Evolutionary conservation across 352 stramenopile genomes (phyloP), one percentile per base, ranked within the genome.

Genomic region (Pythium periplocum): DNA sequence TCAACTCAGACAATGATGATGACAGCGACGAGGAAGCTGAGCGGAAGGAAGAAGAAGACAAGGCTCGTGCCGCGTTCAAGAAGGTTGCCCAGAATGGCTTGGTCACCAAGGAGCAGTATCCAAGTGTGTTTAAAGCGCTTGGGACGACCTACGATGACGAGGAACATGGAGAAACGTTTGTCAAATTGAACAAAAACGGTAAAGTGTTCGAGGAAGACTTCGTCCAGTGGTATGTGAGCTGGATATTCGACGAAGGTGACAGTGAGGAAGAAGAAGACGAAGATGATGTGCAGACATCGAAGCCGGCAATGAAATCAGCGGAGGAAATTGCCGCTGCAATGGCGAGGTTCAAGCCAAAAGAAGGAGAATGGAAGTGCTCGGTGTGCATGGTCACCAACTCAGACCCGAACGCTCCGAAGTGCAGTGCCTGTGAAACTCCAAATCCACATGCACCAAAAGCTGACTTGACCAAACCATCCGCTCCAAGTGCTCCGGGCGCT

Each of bases 1-100:
- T 90, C 33, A 69, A 69, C 0, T 48, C 74, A 8, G 75, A 52
- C 0, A 68, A 83, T 31, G 61, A 51, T 6, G 78, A 87, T 31
- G 75, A 75, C n/a, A 71, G 57, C 34, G 74, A 87, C 32, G 74
- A 87, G 6, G 78, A 89, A 52, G 78, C 78, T 57, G 74, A 82
- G 37, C 79, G 79, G 5, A 62, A 62, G 51, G 74, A 90, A 69
- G 79, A 87, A 66, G 70, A 81, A 62, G 66, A 76, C 0, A 78
- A 65, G 5, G 78, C 74, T 11, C 57, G 61, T 48, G 30, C 41
- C 10, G 69, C 67, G 4, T 90, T 87, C 50, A 63, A 58, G 26
- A 58, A 67, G 4, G 62, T 90, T 36, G 59, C 69, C 0, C 50
- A 58, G 32, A 40, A 48, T 1, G 65, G 69, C 12, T 71, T 48